Evolutionary conservation across 257 asterid genomes (phyloP), one percentile per base, ranked within the genome.

Genomic region (Catharanthus roseus): DNA sequence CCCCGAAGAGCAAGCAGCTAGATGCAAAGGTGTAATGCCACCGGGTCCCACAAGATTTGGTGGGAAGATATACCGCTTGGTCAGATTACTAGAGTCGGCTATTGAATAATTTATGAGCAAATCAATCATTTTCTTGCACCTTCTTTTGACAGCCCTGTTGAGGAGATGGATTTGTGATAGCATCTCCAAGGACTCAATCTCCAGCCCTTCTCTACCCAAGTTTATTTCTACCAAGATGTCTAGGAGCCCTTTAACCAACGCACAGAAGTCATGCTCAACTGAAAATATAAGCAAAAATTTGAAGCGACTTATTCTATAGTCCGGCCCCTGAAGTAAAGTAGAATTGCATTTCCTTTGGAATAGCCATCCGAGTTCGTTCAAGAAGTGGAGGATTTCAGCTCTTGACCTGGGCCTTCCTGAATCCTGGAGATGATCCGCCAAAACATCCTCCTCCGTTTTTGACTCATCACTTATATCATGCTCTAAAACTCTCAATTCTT

Each of bases 291-390:
- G 80, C 67, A 93, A 93, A 77, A 82, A 86, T 74, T 77, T 87
- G 86, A 93, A 85, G 65, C 95, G 90, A 62, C 64, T n/a, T 58
- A 91, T 76, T 71, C 72, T 80, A 73, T 87, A 89, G 60, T 77
- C 82, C 0, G 90, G 96, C 71, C 73, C 72, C 68, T 68, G 86
- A 57, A 77, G 82, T 71, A 86, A 81, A 72, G 82, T 78, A 42
- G 83, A 60, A 76, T 74, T 81, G 69, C 80, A 75, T 62, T 87
- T 91, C 83, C 96, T 83, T 80, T 91, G 97, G 70, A 91, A 91
- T 41, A 93, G 75, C 99, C 99, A 93, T 55, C 99, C 97, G 18
- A 91, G 86, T 80, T 91, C 97, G 75, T 93, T 80, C 81, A 91
- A 75, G 82, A 91, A 93, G 75, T 80, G 88, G 68, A 89, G 80